Conservation (phyloP, 2,329 filamentous ascomycete species). For the Pseudomassariella vexata region DNA sequence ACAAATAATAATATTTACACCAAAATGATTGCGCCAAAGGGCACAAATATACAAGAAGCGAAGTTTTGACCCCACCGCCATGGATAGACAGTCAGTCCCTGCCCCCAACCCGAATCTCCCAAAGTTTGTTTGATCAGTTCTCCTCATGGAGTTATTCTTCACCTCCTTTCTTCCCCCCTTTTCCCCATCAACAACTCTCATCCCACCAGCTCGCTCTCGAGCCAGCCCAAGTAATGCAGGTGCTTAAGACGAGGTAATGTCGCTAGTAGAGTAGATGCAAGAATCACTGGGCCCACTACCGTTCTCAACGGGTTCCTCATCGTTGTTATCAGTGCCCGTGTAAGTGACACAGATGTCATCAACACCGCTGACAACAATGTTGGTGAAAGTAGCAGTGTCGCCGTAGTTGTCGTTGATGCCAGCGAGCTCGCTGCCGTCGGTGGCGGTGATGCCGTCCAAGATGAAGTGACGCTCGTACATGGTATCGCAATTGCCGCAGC, state of each 20-base stretch:
- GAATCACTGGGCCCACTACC: conserved; percentile 11
- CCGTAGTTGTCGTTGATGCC: conserved; percentile 34
- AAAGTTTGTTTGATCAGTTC: no score
- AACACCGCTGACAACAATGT: conserved; percentile 12
- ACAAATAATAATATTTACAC: no score
- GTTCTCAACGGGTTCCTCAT: conserved; percentile 15
- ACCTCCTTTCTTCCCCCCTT: no score
- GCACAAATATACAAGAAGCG: no score
- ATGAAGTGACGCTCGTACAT: conserved; percentile 23
- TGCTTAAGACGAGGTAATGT: conserved; percentile 5
- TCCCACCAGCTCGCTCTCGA: no score
- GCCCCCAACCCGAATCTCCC: no score
- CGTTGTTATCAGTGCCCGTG: conserved; percentile 13
- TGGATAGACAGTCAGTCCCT: no score
- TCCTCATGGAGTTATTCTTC: no score
- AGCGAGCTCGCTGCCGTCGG: conserved; percentile 17
- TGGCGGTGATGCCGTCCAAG: conserved; percentile 25
- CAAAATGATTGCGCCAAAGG: no score
- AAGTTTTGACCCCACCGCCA: no score
- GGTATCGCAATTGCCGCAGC: conserved; percentile 37
- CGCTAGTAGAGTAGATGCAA: conserved; percentile 12
- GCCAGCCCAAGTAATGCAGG: no score
- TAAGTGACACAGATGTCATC: conserved; percentile 15
- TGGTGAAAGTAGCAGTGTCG: conserved; percentile 22
- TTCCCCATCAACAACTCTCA: no score